Evolutionary conservation across 2,329 filamentous ascomycete species (phyloP).

Genomic region (Fusarium pseudograminearum): DNA sequence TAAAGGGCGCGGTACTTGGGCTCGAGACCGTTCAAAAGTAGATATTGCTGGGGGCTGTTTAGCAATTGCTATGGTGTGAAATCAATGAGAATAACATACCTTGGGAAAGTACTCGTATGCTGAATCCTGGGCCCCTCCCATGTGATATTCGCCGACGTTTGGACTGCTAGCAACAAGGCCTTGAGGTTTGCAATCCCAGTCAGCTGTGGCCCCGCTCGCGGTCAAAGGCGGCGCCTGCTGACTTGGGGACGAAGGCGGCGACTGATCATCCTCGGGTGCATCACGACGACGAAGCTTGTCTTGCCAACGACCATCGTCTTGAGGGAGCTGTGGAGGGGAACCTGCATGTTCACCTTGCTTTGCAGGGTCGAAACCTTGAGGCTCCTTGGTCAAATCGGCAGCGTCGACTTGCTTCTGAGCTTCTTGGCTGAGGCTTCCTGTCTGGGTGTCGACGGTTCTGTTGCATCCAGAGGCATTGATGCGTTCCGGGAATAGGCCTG

Average conservation of each 20-base stretch:
- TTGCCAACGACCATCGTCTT: constrained; percentile 38
- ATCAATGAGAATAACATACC: constrained; percentile 46
- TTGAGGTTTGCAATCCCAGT: constrained; percentile 68
- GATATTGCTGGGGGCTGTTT: constrained; percentile 66
- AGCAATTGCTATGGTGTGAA: constrained; percentile 21
- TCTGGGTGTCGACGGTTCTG: constrained; percentile 57
- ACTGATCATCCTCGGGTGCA: background rate
- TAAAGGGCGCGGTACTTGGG: constrained; percentile 81
- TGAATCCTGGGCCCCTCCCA: constrained; percentile 77
- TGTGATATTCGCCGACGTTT: constrained; percentile 63
- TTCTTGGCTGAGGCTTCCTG: constrained; percentile 50
- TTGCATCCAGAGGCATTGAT: constrained; percentile 87
- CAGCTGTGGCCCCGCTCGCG: constrained; percentile 51
- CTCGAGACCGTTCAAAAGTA: constrained; percentile 80
- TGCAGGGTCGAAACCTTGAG: constrained; percentile 45
- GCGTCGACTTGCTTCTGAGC: constrained; percentile 54
- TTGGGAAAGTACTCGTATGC: constrained; percentile 79
- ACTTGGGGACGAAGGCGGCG: constrained; percentile 5
- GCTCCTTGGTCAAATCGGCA: constrained; percentile 45
- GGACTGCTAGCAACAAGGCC: constrained; percentile 64
- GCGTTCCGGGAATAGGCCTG: constrained; percentile 83
- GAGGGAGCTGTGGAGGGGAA: constrained; percentile 23
- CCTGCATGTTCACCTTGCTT: constrained; percentile 10
- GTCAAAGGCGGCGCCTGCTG: constrained; percentile 47
- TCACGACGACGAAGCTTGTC: constrained; percentile 38